Conservation (phyloP, 768 basidiomycete genomes). For the Termitomyces titanicus region DNA sequence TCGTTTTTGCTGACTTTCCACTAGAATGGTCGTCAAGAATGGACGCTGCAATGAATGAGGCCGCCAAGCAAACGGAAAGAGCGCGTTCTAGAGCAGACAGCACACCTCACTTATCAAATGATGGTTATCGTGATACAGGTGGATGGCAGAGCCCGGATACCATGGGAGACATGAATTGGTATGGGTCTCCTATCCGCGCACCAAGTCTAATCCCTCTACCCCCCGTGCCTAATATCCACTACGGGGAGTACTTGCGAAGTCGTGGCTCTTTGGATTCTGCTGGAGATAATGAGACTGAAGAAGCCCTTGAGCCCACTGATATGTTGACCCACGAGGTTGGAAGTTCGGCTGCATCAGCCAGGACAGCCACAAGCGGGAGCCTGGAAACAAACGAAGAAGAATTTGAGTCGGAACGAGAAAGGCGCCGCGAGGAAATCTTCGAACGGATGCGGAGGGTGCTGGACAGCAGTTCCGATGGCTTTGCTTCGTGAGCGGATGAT, state of each 20-base stretch:
- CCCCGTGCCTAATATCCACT: not conserved
- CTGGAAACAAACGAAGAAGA: not conserved
- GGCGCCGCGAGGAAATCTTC: not conserved
- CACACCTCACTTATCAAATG: not conserved
- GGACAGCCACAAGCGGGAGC: not conserved
- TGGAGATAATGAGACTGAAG: not conserved
- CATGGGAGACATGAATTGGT: not conserved
- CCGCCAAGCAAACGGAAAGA: constrained; percentile 3
- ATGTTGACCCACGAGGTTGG: not conserved
- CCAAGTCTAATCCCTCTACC: too few relatives aligned
- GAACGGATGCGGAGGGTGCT: not conserved
- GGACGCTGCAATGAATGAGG: constrained; percentile 5
- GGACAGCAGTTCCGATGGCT: not conserved
- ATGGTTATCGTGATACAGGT: not conserved
- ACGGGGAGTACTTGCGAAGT: not conserved
- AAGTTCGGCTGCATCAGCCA: not conserved
- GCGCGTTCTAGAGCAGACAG: constrained; percentile 2
- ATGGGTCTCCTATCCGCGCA: not conserved
- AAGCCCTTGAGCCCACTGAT: not conserved
- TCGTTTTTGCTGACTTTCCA: not conserved
- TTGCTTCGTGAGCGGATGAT: not conserved
- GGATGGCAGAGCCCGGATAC: constrained; percentile 3
- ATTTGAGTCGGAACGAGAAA: not conserved
- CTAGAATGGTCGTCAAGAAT: constrained; percentile 4
- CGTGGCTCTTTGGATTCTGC: not conserved